These are phyloP conservation scores for Cucurbitaria berberidis DNA, from an alignment of 2,329 filamentous ascomycete genomes.

Conservation along the genomic window DNA sequence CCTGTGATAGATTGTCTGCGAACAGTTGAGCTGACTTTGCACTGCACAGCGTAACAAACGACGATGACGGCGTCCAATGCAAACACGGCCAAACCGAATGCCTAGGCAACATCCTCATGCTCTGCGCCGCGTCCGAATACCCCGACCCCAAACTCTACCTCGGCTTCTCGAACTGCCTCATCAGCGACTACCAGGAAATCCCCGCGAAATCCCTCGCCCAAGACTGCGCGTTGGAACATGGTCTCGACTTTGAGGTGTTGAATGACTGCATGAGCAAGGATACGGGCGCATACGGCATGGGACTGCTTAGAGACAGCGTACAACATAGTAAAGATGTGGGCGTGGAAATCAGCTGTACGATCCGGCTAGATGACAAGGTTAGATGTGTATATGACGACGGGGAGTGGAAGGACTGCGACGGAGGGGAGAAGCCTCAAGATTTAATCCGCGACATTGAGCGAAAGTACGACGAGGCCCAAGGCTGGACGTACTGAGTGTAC, in stretches of 20 bases:
- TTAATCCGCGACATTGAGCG: slow-evolving; percentile 79
- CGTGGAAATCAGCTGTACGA: slow-evolving; percentile 56
- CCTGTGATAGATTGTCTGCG: no score
- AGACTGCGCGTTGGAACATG: slow-evolving; percentile 89
- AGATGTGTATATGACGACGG: slow-evolving; percentile 85
- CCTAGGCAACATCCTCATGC: slow-evolving; percentile 91
- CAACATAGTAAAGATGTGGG: slow-evolving; percentile 61
- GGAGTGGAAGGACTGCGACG: slow-evolving; percentile 79
- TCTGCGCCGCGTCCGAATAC: slow-evolving; percentile 85
- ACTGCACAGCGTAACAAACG: slow-evolving; percentile 62
- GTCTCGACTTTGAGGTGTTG: slow-evolving; percentile 79
- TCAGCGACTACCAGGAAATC: slow-evolving; percentile 75
- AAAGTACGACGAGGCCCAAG: slow-evolving; percentile 57
- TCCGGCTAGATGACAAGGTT: slow-evolving; percentile 73
- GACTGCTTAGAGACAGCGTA: slow-evolving; percentile 72
- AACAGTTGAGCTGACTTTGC: neutral
- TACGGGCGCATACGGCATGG: slow-evolving; percentile 72
- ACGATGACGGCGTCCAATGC: slow-evolving; percentile 84
- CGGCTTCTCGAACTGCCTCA: slow-evolving; percentile 91
- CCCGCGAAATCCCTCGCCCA: slow-evolving; percentile 79
- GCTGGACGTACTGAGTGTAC: slow-evolving; percentile 33
- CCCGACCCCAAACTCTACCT: slow-evolving; percentile 86
- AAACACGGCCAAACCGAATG: slow-evolving; percentile 90
- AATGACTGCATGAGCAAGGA: slow-evolving; percentile 83
- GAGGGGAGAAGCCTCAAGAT: slow-evolving; percentile 70